Evolutionary conservation across 2,329 filamentous ascomycete species (phyloP).

Genomic region (Hirsutella thompsonii): DNA sequence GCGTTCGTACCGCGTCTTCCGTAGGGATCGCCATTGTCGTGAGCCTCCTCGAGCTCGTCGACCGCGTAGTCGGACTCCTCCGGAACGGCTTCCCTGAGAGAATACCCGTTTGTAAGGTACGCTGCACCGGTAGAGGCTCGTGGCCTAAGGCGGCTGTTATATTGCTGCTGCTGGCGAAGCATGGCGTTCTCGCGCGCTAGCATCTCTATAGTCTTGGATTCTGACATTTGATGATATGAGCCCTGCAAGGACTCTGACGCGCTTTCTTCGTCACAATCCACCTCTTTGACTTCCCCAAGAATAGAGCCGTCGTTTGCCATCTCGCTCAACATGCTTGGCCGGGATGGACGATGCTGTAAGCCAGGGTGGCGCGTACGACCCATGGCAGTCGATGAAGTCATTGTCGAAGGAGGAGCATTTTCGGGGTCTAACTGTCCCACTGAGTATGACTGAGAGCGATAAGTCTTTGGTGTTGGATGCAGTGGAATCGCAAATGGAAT

Average conservation of each 20-base stretch:
- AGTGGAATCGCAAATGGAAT: conserved; percentile 81
- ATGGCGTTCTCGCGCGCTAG: conserved; percentile 50
- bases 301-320: conserved; percentile 51
- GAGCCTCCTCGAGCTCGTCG: conserved; percentile 53
- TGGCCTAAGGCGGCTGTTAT: conserved; percentile 41
- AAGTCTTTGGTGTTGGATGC: conserved; percentile 82
- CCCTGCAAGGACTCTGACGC: conserved; percentile 34
- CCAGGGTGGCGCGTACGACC: conserved; percentile 49
- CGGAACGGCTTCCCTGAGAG: conserved; percentile 45
- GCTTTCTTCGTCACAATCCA: conserved; percentile 52
- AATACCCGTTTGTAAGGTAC: conserved; percentile 44
- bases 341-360: conserved; percentile 70
- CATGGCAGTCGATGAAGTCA: conserved; percentile 34
- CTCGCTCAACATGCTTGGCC: conserved; percentile 63
- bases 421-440: conserved; percentile 80
- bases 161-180: conserved; percentile 38
- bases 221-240: conserved; percentile 38
- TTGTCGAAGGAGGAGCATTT: conserved; percentile 22
- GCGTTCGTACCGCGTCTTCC: conserved; percentile 28
- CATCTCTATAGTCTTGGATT: conserved; percentile 51
- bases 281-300: conserved; percentile 57
- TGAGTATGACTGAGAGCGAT: conserved; percentile 92
- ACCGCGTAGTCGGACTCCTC: conserved; percentile 62
- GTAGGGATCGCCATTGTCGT: conserved; percentile 35
- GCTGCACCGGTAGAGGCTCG: conserved; percentile 42